These are phyloP conservation scores for Butyriboletus appendiculatus DNA, from an alignment of 1,284 basidiomycete species.

Conservation along the genomic window DNA sequence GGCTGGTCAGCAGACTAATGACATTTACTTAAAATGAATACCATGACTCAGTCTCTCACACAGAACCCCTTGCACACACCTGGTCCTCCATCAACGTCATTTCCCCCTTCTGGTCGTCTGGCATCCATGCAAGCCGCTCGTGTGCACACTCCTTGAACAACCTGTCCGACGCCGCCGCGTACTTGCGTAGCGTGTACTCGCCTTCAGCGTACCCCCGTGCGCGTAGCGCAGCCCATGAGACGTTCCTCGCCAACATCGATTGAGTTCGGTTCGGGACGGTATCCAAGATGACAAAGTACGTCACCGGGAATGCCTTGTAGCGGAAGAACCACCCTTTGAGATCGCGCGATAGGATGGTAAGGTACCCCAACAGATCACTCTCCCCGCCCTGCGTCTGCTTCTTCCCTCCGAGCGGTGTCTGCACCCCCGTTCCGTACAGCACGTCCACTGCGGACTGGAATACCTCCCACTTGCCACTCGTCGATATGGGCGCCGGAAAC, in stretches of 20 bases:
- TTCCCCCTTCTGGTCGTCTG: slow-evolving; percentile 3
- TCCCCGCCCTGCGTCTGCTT: too few species aligned
- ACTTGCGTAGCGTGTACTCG: slow-evolving; percentile 16
- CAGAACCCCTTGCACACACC: too few species aligned
- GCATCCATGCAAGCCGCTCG: slow-evolving; percentile 18
- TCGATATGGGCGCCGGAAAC: neutral
- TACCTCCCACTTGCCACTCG: slow-evolving; percentile 20
- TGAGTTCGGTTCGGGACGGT: slow-evolving; percentile 11
- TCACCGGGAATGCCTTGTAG: slow-evolving; percentile 35
- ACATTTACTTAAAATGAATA: too few species aligned
- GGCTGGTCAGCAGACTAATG: too few species aligned
- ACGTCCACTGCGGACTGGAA: slow-evolving; percentile 15
- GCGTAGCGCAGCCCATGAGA: slow-evolving; percentile 22
- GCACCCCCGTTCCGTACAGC: slow-evolving; percentile 19
- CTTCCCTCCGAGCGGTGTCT: too few species aligned
- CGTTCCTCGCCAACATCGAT: slow-evolving; percentile 14
- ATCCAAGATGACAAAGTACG: slow-evolving; percentile 34
- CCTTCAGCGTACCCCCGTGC: slow-evolving; percentile 16
- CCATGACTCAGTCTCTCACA: too few species aligned
- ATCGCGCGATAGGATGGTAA: neutral
- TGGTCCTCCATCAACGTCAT: slow-evolving; percentile 2
- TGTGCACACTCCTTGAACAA: slow-evolving; percentile 11
- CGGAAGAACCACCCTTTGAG: slow-evolving; percentile 24
- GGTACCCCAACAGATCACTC: slow-evolving; percentile 7
- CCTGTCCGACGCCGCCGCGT: slow-evolving; percentile 12